A percentile compares a stretch with the other conserved stretches of the same genome.
phyloP scores from a whole-genome alignment of 2,329 filamentous ascomycete species.

The Alternaria incomplexa region DNA sequence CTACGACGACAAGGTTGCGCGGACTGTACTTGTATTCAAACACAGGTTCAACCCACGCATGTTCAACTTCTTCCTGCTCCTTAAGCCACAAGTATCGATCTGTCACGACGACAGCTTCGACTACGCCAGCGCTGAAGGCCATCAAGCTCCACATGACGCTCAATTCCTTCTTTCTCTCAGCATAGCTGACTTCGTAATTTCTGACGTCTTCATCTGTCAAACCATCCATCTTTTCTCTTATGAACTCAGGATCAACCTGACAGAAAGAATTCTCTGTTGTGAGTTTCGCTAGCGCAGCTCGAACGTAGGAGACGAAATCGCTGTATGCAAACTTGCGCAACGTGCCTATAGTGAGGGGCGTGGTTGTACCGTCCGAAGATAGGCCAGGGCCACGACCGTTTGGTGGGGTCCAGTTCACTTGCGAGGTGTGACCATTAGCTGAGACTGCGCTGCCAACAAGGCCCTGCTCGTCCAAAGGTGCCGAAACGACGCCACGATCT shows the following conservation, averaged over 20 bases:
- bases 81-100: conserved; percentile 88
- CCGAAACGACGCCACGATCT: conserved; percentile 77
- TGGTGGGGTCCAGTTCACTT: conserved; percentile 44
- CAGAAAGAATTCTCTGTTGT: conserved; percentile 41
- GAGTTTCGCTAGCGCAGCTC: conserved; percentile 80
- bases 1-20: conserved; percentile 90
- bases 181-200: conserved; percentile 70
- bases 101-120: conserved; percentile 87
- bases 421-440: conserved; percentile 41
- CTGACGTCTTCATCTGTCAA: conserved; percentile 79
- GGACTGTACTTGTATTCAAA: conserved; percentile 89
- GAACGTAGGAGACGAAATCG: conserved; percentile 77
- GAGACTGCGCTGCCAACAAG: conserved; percentile 48
- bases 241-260: conserved; percentile 52
- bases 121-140: conserved; percentile 89
- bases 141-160: conserved; percentile 92
- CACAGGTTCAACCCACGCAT: conserved; percentile 90
- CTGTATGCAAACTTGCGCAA: conserved; percentile 80
- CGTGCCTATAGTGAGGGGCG: conserved; percentile 85
- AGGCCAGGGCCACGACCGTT: conserved; percentile 57
- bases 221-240: conserved; percentile 68
- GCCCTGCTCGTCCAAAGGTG: conserved; percentile 48
- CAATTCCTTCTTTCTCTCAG: conserved; percentile 76
- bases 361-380: conserved; percentile 62
- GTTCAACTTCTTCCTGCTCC: conserved; percentile 73